Percentiles rank a stretch among this genome's conserved stretches.
These are phyloP conservation scores for Triglochin maritima DNA, from an alignment of 106 monocot species.

Conservation along the genomic window DNA sequence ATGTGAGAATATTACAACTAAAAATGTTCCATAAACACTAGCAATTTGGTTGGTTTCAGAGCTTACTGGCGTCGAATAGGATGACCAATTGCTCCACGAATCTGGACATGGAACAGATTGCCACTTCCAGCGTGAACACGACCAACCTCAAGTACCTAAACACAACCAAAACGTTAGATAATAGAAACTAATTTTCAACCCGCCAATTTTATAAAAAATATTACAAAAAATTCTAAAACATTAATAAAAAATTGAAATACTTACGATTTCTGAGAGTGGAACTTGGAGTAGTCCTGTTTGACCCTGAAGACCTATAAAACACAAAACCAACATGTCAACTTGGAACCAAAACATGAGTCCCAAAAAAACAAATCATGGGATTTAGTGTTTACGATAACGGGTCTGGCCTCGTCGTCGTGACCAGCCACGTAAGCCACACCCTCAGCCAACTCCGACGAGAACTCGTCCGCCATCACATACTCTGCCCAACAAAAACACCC, in stretches of 20 bases:
- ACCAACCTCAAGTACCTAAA: constrained; percentile 59
- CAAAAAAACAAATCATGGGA: constrained; percentile 2
- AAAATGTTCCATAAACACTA: too few relatives aligned
- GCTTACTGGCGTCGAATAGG: constrained; percentile 87
- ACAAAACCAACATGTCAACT: not conserved
- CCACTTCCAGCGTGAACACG: constrained; percentile 95
- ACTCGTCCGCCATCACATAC: constrained; percentile 90
- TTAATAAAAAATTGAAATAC: not conserved
- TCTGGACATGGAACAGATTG: constrained; percentile 64
- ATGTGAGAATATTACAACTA: too few relatives aligned
- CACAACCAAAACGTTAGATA: too few relatives aligned
- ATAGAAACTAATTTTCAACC: too few relatives aligned
- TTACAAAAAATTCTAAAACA: too few relatives aligned
- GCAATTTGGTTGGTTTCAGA: not conserved
- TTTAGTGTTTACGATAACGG: constrained; percentile 57
- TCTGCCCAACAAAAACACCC: constrained; percentile 21
- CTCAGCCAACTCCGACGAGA: constrained; percentile 76
- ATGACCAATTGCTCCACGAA: constrained; percentile 77
- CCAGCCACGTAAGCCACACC: constrained; percentile 87
- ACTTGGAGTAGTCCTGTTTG: constrained; percentile 85
- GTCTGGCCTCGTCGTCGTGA: constrained; percentile 76
- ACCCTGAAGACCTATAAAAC: constrained; percentile 62
- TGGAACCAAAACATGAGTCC: not conserved
- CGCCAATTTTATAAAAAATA: too few relatives aligned
- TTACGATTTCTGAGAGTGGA: constrained; percentile 91